These are phyloP conservation scores for Hippophae tibetana DNA, from an alignment of 306 rosid genomes.

Conservation along the genomic window DNA sequence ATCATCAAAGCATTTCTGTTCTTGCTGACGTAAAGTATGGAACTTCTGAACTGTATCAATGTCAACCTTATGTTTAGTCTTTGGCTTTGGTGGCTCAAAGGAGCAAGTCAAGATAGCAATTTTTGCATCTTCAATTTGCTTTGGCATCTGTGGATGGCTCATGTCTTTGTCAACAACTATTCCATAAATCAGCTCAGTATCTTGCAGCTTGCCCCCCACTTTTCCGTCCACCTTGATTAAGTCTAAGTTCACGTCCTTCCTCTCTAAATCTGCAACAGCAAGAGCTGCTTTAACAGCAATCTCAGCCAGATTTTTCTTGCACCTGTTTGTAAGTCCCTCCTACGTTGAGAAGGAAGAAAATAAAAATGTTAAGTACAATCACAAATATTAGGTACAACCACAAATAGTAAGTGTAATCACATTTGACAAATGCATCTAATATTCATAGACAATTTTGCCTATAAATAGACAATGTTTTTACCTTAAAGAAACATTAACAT, in stretches of 20 bases:
- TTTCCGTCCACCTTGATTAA: slow-evolving; percentile 90
- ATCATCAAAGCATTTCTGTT: slow-evolving; percentile 81
- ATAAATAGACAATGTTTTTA: too few relatives aligned
- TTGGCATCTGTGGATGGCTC: slow-evolving; percentile 99
- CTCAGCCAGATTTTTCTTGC: slow-evolving; percentile 90
- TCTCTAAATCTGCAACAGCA: slow-evolving; percentile 94
- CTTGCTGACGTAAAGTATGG: slow-evolving; percentile 75
- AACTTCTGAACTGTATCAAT: slow-evolving; percentile 95
- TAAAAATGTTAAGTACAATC: too few relatives aligned
- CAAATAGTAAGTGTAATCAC: too few relatives aligned
- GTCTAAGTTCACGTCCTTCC: slow-evolving; percentile 89
- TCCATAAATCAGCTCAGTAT: slow-evolving; percentile 88
- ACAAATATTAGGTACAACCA: too few relatives aligned
- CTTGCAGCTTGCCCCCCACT: slow-evolving; percentile 95
- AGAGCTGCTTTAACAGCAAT: slow-evolving; percentile 90
- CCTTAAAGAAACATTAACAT: too few relatives aligned
- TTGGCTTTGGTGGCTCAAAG: slow-evolving; percentile 99
- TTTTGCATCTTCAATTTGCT: slow-evolving; percentile 79
- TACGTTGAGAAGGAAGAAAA: too few relatives aligned
- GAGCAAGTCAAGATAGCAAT: slow-evolving; percentile 97
- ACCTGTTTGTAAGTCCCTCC: too few relatives aligned
- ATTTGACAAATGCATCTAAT: too few relatives aligned
- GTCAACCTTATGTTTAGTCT: slow-evolving; percentile 99
- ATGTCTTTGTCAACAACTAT: slow-evolving; percentile 89
- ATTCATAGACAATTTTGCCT: too few relatives aligned